These are phyloP conservation scores for Nicotiana sylvestris DNA, from an alignment of 257 asterid species.

Conservation along the genomic window DNA sequence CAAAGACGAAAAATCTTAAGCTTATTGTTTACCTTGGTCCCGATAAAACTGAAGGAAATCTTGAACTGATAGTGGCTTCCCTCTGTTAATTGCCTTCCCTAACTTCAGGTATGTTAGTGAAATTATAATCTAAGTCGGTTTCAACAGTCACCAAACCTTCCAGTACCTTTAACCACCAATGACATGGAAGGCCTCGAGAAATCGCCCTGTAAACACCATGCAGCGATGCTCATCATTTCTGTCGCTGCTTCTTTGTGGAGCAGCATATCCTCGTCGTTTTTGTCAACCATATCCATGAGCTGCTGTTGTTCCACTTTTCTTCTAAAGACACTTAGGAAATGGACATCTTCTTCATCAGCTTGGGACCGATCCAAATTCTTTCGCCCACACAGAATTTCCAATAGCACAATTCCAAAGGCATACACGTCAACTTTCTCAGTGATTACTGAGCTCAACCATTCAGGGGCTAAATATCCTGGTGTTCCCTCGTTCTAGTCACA, in stretches of 20 bases:
- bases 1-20: not conserved
- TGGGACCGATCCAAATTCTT: slow-evolving; percentile 14
- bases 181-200: slow-evolving; percentile 29
- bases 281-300: slow-evolving; percentile 18
- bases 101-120: not conserved
- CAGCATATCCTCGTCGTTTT: slow-evolving; percentile 16
- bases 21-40: slow-evolving; percentile 14
- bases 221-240: slow-evolving; percentile 13
- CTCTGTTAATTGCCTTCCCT: not conserved
- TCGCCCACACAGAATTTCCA: slow-evolving; percentile 23
- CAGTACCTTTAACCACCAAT: slow-evolving; percentile 18
- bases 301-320: slow-evolving; percentile 3
- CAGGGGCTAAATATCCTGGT: slow-evolving; percentile 28
- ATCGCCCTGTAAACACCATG: slow-evolving; percentile 21
- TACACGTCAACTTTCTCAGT: slow-evolving; percentile 26
- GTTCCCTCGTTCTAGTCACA: slow-evolving; percentile 26
- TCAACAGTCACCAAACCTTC: slow-evolving; percentile 16
- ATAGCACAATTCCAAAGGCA: slow-evolving; percentile 23
- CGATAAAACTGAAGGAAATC: slow-evolving; percentile 6
- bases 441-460: slow-evolving; percentile 17
- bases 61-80: not conserved
- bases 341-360: slow-evolving; percentile 13
- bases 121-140: not conserved
- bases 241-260: slow-evolving; percentile 5
- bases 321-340: slow-evolving; percentile 17